Evolutionary conservation across 768 basidiomycete species (phyloP), one percentile per base, ranked within the genome.

Genomic region (Suillus variegatus): DNA sequence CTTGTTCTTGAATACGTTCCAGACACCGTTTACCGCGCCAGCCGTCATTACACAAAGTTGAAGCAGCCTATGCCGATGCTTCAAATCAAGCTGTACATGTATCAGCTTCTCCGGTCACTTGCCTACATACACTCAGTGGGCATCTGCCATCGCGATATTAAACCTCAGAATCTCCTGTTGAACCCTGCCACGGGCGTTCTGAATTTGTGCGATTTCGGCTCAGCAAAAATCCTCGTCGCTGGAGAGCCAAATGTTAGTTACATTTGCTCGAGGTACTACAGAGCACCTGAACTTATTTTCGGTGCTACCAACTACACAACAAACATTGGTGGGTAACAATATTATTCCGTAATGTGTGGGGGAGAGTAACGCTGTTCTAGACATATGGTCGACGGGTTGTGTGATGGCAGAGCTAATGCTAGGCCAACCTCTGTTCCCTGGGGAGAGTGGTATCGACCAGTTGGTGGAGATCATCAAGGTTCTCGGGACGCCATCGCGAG

Each of bases 391-490:
- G 73, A 99, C 97, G 49, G 97, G 97, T 43, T 99, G 97, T 81
- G 97, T 99, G 63, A 99, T 99, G 97, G 97, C 97, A 28, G 97
- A 99, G 84, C 79, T 99, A 76, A 99, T 99, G 96, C 84, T 99
- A 65, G 97, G 97, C 25, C 97, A 99, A 76, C 97, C 97, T 36
- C 84, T 99, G 63, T 99, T 99, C 88, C 97, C 97, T 4, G 97
- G 97, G 66, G 97, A 99, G 82, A 94, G 92, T 75, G 96, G 97
- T 28, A 99, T 99, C 74, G 97, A 99, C 80, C 97, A 99, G 81
- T 78, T 99, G 73, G 97, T 99, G 64, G 97, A 99, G 81, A 99
- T 99, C 72, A 99, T 99, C 89, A 99, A 99, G 79, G 95, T 99
- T 52, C 88, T 99, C 62, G 97, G 97, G 18, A 99, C 97, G 25